A percentile compares a stretch with the other conserved stretches of the same genome.
Evolutionary conservation across 306 rosid species (phyloP).

Genomic region (Citrullus amarus): DNA sequence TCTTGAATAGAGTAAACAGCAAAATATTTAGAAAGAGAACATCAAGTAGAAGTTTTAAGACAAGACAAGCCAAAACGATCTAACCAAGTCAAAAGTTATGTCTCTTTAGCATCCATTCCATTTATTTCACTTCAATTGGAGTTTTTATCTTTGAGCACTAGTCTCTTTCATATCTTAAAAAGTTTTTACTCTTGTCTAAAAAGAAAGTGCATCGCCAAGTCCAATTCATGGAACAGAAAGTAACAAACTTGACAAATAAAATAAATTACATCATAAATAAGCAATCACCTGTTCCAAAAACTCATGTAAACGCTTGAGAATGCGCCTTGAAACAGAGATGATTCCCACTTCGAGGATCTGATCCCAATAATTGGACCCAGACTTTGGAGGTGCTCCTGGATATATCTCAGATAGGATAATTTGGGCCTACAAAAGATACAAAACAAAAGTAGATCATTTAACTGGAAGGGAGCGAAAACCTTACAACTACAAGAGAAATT

Average conservation of each 20-base stretch:
- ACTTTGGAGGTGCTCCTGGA: slow-evolving; percentile 85
- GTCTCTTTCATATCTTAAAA: no score
- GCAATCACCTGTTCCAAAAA: slow-evolving; percentile 70
- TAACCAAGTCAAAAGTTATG: no score
- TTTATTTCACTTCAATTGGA: no score
- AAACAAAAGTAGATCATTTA: background rate
- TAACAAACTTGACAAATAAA: slow-evolving; percentile 9
- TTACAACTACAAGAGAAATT: background rate
- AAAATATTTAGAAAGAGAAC: no score
- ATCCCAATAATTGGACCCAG: slow-evolving; percentile 82
- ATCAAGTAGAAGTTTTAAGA: no score
- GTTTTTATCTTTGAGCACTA: no score
- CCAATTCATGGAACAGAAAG: background rate
- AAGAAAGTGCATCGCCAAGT: background rate
- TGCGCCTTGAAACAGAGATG: slow-evolving; percentile 69
- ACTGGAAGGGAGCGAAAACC: background rate
- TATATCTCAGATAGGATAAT: slow-evolving; percentile 86
- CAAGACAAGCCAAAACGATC: no score
- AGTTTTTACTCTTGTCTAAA: no score
- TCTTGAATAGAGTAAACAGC: no score
- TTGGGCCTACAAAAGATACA: slow-evolving; percentile 51
- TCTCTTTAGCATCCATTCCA: no score
- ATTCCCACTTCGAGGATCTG: slow-evolving; percentile 84
- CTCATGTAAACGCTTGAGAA: slow-evolving; percentile 75
- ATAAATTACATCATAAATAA: background rate